Conservation (phyloP, 1,139 yeast species). For the Pichia sp. region DNA sequence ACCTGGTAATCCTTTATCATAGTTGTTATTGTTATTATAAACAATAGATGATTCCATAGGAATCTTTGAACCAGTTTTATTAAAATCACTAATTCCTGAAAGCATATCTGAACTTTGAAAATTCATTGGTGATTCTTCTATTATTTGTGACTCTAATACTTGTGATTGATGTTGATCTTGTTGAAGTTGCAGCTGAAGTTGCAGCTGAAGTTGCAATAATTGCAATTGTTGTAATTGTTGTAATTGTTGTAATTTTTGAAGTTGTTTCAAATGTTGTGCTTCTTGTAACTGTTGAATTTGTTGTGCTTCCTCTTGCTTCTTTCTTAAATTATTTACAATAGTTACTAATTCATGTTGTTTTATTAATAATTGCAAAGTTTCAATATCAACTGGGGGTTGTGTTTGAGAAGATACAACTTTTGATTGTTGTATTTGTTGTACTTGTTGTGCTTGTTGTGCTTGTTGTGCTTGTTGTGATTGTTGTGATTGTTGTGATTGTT, state of each 20-base stretch:
- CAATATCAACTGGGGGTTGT: conserved; percentile 1
- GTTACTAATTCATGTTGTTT: conserved; percentile 9
- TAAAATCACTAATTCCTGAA: no score
- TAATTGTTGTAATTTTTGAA: conserved; percentile 5
- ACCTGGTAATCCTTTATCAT: no score
- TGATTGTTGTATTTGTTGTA: conserved; percentile 1
- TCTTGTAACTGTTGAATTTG: conserved; percentile 5
- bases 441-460: background rate
- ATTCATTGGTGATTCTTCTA: no score
- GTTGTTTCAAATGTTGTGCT: conserved; percentile 12
- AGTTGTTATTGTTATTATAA: no score
- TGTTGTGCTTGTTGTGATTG: conserved; percentile 10
- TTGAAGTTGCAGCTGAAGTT: conserved; percentile 3
- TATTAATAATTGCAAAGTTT: conserved; percentile 5
- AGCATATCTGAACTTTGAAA: no score
- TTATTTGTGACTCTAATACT: no score
- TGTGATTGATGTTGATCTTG: background rate
- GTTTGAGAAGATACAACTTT: background rate
- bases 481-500: conserved; percentile 2
- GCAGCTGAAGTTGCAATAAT: conserved; percentile 1
- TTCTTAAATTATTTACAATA: conserved; percentile 6
- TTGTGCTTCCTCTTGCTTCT: conserved; percentile 7
- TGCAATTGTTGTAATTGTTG: conserved; percentile 1
- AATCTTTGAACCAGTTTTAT: no score
- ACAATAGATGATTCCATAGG: no score